Conservation (phyloP, 306 rosid species). For the Trifolium subterraneum region DNA sequence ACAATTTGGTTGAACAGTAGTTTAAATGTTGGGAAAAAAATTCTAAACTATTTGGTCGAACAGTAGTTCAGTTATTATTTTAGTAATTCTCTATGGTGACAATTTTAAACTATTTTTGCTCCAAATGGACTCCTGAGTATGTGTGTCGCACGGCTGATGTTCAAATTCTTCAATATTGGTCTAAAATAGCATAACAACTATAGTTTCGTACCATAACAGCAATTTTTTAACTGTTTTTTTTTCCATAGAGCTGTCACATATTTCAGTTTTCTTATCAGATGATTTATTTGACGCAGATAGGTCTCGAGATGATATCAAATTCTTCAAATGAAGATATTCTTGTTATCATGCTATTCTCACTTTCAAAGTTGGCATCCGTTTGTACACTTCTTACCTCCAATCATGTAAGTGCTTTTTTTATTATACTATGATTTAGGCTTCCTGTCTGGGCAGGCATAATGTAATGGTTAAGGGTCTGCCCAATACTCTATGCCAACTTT, state of each 20-base stretch:
- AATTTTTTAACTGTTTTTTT: not conserved
- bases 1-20: not conserved
- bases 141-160: conserved; percentile 2
- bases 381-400: conserved; percentile 56
- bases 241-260: conserved; percentile 10
- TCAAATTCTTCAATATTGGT: conserved; percentile 21
- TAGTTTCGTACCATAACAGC: conserved; percentile 1
- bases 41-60: not conserved
- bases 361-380: conserved; percentile 68
- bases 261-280: conserved; percentile 24
- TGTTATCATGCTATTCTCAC: conserved; percentile 70
- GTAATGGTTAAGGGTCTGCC: conserved; percentile 21
- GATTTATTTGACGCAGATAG: conserved; percentile 58
- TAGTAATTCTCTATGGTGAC: not conserved
- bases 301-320: conserved; percentile 56
- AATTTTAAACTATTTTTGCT: not conserved
- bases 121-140: not conserved
- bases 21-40: conserved; percentile 6
- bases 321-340: conserved; percentile 59
- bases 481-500: conserved; percentile 9
- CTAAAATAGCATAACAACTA: not conserved
- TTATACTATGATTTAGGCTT: conserved; percentile 8
- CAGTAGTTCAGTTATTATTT: conserved; percentile 4
- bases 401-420: conserved; percentile 57
- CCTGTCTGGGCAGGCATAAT: conserved; percentile 24